A percentile compares a stretch with the other conserved stretches of the same genome.
Evolutionary conservation across 169 alveolate genomes (phyloP).

Genomic region (Cyclospora cayetanensis): DNA sequence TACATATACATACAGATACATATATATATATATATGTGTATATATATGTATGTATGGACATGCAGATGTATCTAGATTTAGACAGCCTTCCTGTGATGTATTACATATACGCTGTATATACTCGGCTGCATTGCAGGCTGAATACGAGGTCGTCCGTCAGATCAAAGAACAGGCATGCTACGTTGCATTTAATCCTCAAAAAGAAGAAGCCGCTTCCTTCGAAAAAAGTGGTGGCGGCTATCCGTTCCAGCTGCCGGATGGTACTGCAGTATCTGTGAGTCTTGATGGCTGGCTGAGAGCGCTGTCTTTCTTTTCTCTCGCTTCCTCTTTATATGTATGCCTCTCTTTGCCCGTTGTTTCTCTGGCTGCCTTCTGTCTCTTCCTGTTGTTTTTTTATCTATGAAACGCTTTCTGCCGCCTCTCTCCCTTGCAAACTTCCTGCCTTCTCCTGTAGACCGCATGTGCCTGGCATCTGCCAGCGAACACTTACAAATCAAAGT

Average conservation of each 20-base stretch:
- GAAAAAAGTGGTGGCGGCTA: conserved; percentile 58
- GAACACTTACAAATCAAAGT: too few species aligned
- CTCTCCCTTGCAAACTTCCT: too few species aligned
- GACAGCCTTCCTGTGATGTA: not conserved
- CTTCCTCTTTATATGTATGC: not conserved
- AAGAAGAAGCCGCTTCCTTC: conserved; percentile 89
- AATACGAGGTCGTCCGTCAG: conserved; percentile 88
- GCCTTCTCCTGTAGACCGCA: too few species aligned
- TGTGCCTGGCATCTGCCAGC: too few species aligned
- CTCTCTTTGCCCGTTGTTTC: not conserved
- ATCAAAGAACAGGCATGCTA: conserved; percentile 97
- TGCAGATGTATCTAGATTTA: too few species aligned
- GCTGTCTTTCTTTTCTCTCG: not conserved
- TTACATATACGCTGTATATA: not conserved
- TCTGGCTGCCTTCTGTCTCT: too few species aligned
- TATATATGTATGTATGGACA: not conserved
- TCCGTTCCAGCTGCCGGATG: conserved; percentile 78
- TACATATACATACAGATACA: too few species aligned
- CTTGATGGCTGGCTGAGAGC: conserved; percentile 17
- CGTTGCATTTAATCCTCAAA: conserved; percentile 89
- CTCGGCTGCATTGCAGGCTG: conserved; percentile 35
- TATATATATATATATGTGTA: not conserved
- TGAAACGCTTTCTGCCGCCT: too few species aligned
- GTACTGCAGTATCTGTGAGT: conserved; percentile 73
- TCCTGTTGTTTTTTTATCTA: too few species aligned